Percentiles rank a stretch among this genome's conserved stretches.
These are phyloP conservation scores for Penicillium subrubescens DNA, from an alignment of 495 filamentous ascomycete species.

Conservation along the genomic window DNA sequence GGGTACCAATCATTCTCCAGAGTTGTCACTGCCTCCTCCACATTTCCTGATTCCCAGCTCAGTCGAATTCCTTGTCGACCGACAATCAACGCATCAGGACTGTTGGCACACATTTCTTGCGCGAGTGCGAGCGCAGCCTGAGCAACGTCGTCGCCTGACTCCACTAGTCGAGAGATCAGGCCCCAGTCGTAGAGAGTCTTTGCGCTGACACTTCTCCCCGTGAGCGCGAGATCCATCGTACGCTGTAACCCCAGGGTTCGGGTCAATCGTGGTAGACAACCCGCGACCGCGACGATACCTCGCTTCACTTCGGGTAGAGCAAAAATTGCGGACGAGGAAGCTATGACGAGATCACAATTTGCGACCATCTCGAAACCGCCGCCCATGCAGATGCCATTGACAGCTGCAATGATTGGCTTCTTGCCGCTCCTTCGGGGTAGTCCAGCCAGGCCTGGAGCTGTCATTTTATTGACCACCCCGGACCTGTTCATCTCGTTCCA, in stretches of 20 bases:
- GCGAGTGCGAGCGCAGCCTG: conserved; percentile 24
- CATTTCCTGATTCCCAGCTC: conserved; percentile 67
- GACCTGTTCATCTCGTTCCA: conserved; percentile 41
- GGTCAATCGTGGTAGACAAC: conserved; percentile 72
- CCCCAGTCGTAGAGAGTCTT: conserved; percentile 66
- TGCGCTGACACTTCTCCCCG: conserved; percentile 59
- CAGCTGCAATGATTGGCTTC: conserved; percentile 70
- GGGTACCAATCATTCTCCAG: conserved; percentile 61
- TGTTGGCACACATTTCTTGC: conserved; percentile 46
- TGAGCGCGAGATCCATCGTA: conserved; percentile 71
- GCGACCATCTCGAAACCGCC: conserved; percentile 74
- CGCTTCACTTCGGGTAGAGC: conserved; percentile 68
- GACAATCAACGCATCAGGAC: conserved; percentile 71
- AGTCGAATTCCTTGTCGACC: conserved; percentile 64
- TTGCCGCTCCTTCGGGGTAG: conserved; percentile 52
- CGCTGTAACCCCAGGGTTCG: conserved; percentile 67
- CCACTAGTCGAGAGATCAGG: conserved; percentile 48
- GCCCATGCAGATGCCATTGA: conserved; percentile 75
- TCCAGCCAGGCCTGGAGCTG: conserved; percentile 54
- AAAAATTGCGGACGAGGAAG: conserved; percentile 56
- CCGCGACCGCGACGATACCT: conserved; percentile 70
- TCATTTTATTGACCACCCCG: conserved; percentile 46
- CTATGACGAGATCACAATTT: conserved; percentile 71
- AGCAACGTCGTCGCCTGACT: conserved; percentile 31
- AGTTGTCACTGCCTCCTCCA: conserved; percentile 61